Conservation (phyloP, 129 eudicot species). For the Apium graveolens region DNA sequence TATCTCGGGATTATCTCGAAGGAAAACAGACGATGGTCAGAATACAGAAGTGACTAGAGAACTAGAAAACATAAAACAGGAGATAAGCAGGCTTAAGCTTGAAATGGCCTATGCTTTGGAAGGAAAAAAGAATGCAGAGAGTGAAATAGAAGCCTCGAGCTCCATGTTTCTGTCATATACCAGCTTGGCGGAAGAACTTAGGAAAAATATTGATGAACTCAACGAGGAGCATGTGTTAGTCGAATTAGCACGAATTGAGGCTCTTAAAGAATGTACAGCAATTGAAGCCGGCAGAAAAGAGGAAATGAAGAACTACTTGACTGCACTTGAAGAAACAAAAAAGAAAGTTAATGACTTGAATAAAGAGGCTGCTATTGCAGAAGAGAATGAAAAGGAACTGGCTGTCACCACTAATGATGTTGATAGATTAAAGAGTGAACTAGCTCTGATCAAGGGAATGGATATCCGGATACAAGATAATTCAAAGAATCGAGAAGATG, state of each 20-base stretch:
- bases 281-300: slow-evolving; percentile 44
- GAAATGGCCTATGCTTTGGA: slow-evolving; percentile 50
- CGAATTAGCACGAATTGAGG: slow-evolving; percentile 71
- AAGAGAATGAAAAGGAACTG: slow-evolving; percentile 29
- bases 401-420: slow-evolving; percentile 38
- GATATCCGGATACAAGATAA: slow-evolving; percentile 11
- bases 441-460: slow-evolving; percentile 30
- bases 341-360: slow-evolving; percentile 23
- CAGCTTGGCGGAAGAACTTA: slow-evolving; percentile 34
- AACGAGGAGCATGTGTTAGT: slow-evolving; percentile 60
- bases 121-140: slow-evolving; percentile 56
- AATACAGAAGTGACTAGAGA: slow-evolving; percentile 41
- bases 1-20: slow-evolving; percentile 7
- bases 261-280: slow-evolving; percentile 47
- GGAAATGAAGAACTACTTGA: slow-evolving; percentile 17
- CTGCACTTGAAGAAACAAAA: slow-evolving; percentile 28
- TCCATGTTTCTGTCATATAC: slow-evolving; percentile 25
- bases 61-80: slow-evolving; percentile 44
- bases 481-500: slow-evolving; percentile 1
- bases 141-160: slow-evolving; percentile 41
- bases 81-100: slow-evolving; percentile 44
- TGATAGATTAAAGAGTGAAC: slow-evolving; percentile 32
- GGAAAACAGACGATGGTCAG: slow-evolving; percentile 19
- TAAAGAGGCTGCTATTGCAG: slow-evolving; percentile 25
- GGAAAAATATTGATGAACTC: slow-evolving; percentile 53